These are phyloP conservation scores for Aspergillus thermomutatus DNA, from an alignment of 2,329 filamentous ascomycete species.

Conservation along the genomic window DNA sequence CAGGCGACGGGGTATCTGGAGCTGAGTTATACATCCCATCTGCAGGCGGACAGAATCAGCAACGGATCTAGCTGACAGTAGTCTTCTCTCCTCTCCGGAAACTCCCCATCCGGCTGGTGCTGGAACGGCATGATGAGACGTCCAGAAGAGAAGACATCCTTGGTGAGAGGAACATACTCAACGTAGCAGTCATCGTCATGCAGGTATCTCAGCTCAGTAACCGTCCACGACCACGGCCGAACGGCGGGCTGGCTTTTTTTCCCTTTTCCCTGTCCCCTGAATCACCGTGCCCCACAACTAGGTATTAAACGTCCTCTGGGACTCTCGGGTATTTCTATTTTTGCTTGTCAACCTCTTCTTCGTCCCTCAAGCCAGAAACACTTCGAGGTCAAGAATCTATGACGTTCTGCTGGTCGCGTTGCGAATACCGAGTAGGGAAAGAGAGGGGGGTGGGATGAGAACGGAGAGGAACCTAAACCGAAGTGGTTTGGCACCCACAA, in stretches of 20 bases:
- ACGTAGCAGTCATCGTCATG: slow-evolving; percentile 40
- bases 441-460: not conserved
- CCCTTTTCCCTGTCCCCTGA: slow-evolving; percentile 11
- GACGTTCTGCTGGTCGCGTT: not conserved
- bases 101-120: slow-evolving; percentile 10
- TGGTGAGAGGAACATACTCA: slow-evolving; percentile 38
- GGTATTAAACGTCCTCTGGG: not conserved
- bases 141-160: slow-evolving; percentile 15
- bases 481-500: not conserved
- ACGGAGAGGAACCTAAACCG: not conserved
- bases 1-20: slow-evolving; percentile 70
- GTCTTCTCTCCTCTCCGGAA: slow-evolving; percentile 5
- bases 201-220: slow-evolving; percentile 24
- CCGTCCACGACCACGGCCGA: slow-evolving; percentile 28
- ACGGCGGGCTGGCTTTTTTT: slow-evolving; percentile 16
- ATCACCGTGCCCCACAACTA: not conserved
- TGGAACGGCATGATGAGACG: slow-evolving; percentile 10
- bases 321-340: not conserved
- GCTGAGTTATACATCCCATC: slow-evolving; percentile 49
- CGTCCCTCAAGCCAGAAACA: not conserved
- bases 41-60: slow-evolving; percentile 39
- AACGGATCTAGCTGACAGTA: slow-evolving; percentile 29
- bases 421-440: not conserved
- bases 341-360: not conserved
- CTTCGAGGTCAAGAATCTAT: not conserved